Conservation (phyloP, 495 filamentous ascomycete genomes). For the Stereocaulon alpinum region DNA sequence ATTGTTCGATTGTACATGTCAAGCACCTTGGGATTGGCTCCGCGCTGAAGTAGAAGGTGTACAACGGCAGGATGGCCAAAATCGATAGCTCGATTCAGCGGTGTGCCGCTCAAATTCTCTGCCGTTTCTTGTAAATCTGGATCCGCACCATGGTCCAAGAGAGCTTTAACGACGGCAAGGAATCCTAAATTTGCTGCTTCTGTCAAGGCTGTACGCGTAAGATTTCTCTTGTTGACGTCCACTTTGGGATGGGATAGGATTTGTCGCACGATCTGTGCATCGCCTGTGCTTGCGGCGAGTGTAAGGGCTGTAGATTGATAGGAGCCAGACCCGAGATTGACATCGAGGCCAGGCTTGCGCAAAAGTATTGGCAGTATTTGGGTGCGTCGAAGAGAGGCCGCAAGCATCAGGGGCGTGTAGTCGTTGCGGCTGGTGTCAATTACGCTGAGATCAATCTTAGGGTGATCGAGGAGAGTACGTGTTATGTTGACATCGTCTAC, state of each 20-base stretch:
- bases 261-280: neutral
- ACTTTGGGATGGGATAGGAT: constrained; percentile 7
- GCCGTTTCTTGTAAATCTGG: constrained; percentile 8
- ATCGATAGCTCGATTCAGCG: constrained; percentile 21
- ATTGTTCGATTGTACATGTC: constrained; percentile 15
- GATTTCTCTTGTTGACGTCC: constrained; percentile 4
- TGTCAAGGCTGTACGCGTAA: constrained; percentile 4
- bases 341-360: constrained; percentile 4
- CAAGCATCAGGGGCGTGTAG: constrained; percentile 13
- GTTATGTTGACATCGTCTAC: constrained; percentile 3
- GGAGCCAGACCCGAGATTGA: constrained; percentile 4
- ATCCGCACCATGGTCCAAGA: constrained; percentile 10
- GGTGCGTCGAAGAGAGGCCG: constrained; percentile 1
- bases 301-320: constrained; percentile 12
- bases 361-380: constrained; percentile 8
- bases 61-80: constrained; percentile 21
- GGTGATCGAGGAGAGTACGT: neutral
- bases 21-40: constrained; percentile 18
- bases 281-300: constrained; percentile 7
- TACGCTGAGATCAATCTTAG: constrained; percentile 7
- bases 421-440: constrained; percentile 8
- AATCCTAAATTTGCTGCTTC: neutral
- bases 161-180: neutral
- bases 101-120: constrained; percentile 12
- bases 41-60: constrained; percentile 22